A percentile compares a stretch with the other conserved stretches of the same genome.
phyloP scores from a whole-genome alignment of 2,329 filamentous ascomycete species.

The Hymenoscyphus occultus region DNA sequence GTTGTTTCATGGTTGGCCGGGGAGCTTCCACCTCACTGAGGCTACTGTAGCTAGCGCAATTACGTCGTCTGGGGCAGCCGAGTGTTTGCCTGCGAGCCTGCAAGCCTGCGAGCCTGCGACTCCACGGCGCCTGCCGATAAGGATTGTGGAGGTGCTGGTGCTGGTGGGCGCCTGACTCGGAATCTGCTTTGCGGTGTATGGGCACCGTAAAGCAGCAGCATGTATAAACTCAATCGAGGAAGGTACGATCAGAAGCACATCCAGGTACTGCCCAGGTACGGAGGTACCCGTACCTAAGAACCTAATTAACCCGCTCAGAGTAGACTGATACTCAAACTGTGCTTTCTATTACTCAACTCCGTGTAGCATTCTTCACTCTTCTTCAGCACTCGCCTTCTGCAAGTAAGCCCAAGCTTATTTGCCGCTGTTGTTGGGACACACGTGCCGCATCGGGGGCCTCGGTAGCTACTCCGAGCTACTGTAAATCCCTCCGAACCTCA shows the following conservation, averaged over 20 bases:
- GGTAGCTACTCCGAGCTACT: background rate
- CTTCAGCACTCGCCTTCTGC: background rate
- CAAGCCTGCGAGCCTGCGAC: too few relatives aligned
- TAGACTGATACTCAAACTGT: too few relatives aligned
- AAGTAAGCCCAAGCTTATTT: too few relatives aligned
- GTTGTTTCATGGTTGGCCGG: slow-evolving; percentile 12
- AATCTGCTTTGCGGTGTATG: background rate
- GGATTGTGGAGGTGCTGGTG: background rate
- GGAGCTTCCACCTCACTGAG: slow-evolving; percentile 2
- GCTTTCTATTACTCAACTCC: too few relatives aligned
- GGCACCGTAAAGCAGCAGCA: too few relatives aligned
- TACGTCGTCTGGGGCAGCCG: slow-evolving; percentile 9
- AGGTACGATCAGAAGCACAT: too few relatives aligned
- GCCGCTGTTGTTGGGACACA: background rate
- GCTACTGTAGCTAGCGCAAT: slow-evolving; percentile 8
- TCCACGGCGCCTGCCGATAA: slow-evolving; percentile 6
- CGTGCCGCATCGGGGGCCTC: background rate
- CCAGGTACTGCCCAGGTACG: too few relatives aligned
- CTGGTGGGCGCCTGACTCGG: background rate
- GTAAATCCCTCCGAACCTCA: background rate
- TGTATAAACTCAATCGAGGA: too few relatives aligned
- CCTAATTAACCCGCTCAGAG: too few relatives aligned
- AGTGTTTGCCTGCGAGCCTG: background rate
- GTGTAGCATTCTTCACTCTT: too few relatives aligned
- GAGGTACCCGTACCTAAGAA: too few relatives aligned